Conservation (phyloP, 2,329 filamentous ascomycete genomes). For the Dactylellina drechsleri region DNA sequence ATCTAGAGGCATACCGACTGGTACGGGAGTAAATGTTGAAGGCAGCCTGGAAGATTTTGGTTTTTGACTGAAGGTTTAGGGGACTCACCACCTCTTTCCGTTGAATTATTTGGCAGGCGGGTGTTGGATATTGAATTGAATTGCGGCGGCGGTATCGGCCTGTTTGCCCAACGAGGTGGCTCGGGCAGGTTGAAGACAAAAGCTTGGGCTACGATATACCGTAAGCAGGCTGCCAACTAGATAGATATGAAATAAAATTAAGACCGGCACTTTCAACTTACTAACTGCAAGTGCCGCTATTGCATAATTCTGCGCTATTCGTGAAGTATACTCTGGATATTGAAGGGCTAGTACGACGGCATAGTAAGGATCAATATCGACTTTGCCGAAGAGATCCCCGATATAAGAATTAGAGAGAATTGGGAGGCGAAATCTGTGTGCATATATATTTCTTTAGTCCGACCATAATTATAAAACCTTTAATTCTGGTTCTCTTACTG, state of each 20-base stretch:
- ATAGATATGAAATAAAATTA: too few species aligned
- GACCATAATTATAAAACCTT: neutral
- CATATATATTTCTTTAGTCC: too few species aligned
- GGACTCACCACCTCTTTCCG: neutral
- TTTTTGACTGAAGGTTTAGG: neutral
- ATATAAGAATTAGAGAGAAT: constrained; percentile 15
- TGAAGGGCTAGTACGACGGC: neutral
- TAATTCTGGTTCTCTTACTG: constrained; percentile 3
- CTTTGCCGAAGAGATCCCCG: constrained; percentile 1
- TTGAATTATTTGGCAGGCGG: neutral
- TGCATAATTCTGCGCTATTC: constrained; percentile 37
- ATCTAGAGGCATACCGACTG: neutral
- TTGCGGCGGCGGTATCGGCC: neutral
- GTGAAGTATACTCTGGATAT: neutral
- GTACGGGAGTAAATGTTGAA: neutral
- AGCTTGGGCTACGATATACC: neutral
- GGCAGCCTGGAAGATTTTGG: neutral
- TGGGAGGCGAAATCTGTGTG: constrained; percentile 20
- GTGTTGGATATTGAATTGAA: neutral
- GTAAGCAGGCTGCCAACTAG: too few species aligned
- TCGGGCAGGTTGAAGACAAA: constrained; percentile 13
- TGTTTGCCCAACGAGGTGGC: neutral
- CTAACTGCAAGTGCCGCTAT: constrained; percentile 31
- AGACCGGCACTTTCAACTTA: constrained; percentile 5
- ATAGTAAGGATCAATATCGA: neutral